Base-by-base conservation (phyloP, 257 asterid species). In the Solanum peruvianum region DNA sequence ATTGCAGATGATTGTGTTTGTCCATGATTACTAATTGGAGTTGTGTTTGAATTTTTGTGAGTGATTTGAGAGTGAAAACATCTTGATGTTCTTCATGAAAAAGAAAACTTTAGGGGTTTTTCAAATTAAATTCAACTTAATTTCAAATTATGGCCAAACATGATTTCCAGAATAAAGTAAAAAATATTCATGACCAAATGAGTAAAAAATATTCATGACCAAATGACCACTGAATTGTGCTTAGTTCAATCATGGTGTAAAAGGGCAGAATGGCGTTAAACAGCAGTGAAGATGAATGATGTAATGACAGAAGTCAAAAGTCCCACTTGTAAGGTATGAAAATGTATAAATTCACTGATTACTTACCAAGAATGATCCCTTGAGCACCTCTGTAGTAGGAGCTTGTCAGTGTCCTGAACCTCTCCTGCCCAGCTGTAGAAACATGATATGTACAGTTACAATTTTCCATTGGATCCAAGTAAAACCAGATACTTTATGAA, bases 351-450 rank as follows among this genome's bases (percentile, higher is more conserved):
- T 80, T 29, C 71, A 75, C 52, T 78, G 20, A 72, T 3, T 45
- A 81, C 97, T 86, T 91, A 95, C 98, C 98, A 71, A 95, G 98
- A 92, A 95, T 90, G 56, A 92, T 92, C 56, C 95, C 95, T 37
- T 92, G 95, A 25, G 95, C 95, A 35, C 95, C 95, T 90, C 95
- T 92, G 5, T 92, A 92, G 85, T 90, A 92, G n/a, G 93, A 91
- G 90, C 92, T 92, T 15, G 93, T 92, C 75, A 92, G 87, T 45
- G 93, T 95, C 92, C 98, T 93, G 92, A 96, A 96, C 90, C 98
- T 94, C 91, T 96, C 99, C 87, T 96, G 99, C 90, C 99, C 99
- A 92, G 99, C 99, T 95, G 97, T 90, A 91, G 62, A 87, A 71
- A 84, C 25, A 86, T 42, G 60, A 85, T 39, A 49, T 86, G 75